A percentile compares a stretch with the other conserved stretches of the same genome.
These are phyloP conservation scores for Seiridium unicorne DNA, from an alignment of 2,329 filamentous ascomycete species.

Conservation along the genomic window DNA sequence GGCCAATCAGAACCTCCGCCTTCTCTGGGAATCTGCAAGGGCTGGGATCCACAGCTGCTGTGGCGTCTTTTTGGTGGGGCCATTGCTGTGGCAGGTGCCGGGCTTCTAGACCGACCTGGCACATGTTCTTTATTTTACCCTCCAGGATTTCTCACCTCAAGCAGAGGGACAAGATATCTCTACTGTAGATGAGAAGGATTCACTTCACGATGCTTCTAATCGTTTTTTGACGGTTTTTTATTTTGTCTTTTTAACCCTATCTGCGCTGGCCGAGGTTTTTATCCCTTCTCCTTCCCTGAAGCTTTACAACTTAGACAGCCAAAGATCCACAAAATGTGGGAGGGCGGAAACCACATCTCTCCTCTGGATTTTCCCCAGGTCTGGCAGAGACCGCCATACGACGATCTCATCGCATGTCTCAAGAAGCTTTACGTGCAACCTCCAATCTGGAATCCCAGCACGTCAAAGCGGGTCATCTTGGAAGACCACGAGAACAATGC, in stretches of 20 bases:
- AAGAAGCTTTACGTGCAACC: conserved; percentile 64
- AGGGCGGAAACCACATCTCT: conserved; percentile 18
- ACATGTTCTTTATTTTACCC: too few relatives aligned
- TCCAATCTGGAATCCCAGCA: conserved; percentile 61
- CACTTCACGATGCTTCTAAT: neutral
- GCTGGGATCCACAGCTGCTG: neutral
- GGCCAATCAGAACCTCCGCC: neutral
- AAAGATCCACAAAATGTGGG: neutral
- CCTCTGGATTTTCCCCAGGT: conserved; percentile 73
- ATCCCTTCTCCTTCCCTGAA: neutral
- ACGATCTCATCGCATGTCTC: conserved; percentile 64
- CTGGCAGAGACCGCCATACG: conserved; percentile 70
- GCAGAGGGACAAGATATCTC: neutral
- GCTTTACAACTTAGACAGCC: neutral
- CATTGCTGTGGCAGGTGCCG: too few relatives aligned
- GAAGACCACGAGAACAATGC: conserved; percentile 39
- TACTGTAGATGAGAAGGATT: too few relatives aligned
- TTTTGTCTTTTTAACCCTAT: too few relatives aligned
- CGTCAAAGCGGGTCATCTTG: conserved; percentile 38
- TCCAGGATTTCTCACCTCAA: neutral
- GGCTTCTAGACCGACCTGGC: too few relatives aligned
- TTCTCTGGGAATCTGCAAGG: neutral
- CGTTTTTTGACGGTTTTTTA: neutral
- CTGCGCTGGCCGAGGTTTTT: neutral
- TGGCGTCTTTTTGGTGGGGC: neutral